Evolutionary conservation across 2,329 filamentous ascomycete species (phyloP), one percentile per base, ranked within the genome.

Genomic region (Neofusicoccum cordaticola): DNA sequence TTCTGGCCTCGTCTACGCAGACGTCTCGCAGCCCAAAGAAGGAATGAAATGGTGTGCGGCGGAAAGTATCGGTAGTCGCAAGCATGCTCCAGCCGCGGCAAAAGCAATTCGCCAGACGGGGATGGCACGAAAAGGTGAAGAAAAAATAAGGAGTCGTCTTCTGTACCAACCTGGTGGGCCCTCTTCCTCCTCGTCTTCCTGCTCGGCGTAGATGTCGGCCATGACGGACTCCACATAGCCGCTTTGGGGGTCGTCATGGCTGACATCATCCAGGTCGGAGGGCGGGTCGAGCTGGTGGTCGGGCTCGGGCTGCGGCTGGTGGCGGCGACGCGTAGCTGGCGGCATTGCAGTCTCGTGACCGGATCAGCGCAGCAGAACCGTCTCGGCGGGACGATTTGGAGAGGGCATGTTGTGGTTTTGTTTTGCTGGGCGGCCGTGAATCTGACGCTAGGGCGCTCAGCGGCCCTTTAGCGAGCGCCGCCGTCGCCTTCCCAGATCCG

Each of bases 171-270:
- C 62, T 50, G 51, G 62, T 15, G 50, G 39, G 15, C 67, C 66
- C 34, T 70, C 66, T 8, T 73, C 72, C 15, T 72, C 72, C 37
- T 68, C 73, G 22, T 71, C 67, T 4, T 67, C 71, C 15, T 71
- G 73, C 2, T 68, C 71, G 7, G 75, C 74, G 64, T 73, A 74
- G 47, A 72, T 66, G 6, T 67, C 65, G 56, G 31, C 64, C 52
- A 63, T 63, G 17, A 48, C 39, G 41, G 62, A 56, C 37, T 66
- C 56, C 44, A 60, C 19, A 12, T 64, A 58, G 39, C 53, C 62
- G 41, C 42, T 50, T 8, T 17, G 12, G 12, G 50, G 62, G 3
- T 52, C 53, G 19, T 58, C 62, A 17, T 48, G 34, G 27, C 52
- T 64, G 39, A 50, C 52, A 60, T 60, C 62, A 22, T 65, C 63